Percentiles rank a stretch among this genome's conserved stretches.
These are phyloP conservation scores for Gamarada debralockiae DNA, from an alignment of 495 filamentous ascomycete genomes.

Conservation along the genomic window DNA sequence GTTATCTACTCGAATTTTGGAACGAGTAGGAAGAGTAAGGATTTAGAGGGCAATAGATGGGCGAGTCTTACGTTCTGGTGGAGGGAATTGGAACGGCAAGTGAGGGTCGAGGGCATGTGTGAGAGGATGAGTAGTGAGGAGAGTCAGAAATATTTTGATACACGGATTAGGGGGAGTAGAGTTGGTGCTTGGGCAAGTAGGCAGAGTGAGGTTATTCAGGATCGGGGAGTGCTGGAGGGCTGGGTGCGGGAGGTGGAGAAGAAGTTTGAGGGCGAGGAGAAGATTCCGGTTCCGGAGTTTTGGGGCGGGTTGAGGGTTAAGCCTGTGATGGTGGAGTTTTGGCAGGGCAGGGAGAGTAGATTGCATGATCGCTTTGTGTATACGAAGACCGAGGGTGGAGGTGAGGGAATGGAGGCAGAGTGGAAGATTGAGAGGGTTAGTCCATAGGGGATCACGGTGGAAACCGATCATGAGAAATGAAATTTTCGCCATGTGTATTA, in stretches of 20 bases:
- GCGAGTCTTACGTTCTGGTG: slow-evolving; percentile 76
- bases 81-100: slow-evolving; percentile 73
- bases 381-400: slow-evolving; percentile 44
- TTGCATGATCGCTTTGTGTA: slow-evolving; percentile 94
- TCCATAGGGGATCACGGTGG: slow-evolving; percentile 39
- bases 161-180: slow-evolving; percentile 70
- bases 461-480: slow-evolving; percentile 34
- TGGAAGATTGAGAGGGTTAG: slow-evolving; percentile 61
- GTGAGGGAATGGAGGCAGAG: slow-evolving; percentile 21
- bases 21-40: slow-evolving; percentile 64
- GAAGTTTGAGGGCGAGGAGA: slow-evolving; percentile 66
- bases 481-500: no score
- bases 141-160: slow-evolving; percentile 85
- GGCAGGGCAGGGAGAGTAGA: slow-evolving; percentile 85
- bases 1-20: slow-evolving; percentile 92
- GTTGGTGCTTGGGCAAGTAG: slow-evolving; percentile 92
- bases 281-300: slow-evolving; percentile 87
- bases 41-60: slow-evolving; percentile 61
- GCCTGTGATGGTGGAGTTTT: slow-evolving; percentile 87
- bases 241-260: slow-evolving; percentile 68
- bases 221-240: slow-evolving; percentile 45
- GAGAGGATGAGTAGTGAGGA: slow-evolving; percentile 67
- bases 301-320: slow-evolving; percentile 90
- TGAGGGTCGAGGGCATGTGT: slow-evolving; percentile 74
- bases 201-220: slow-evolving; percentile 59